Percentiles rank a stretch among this genome's conserved stretches.
Evolutionary conservation across 495 filamentous ascomycete species (phyloP).

Genomic region (Cercophora newfieldiana): DNA sequence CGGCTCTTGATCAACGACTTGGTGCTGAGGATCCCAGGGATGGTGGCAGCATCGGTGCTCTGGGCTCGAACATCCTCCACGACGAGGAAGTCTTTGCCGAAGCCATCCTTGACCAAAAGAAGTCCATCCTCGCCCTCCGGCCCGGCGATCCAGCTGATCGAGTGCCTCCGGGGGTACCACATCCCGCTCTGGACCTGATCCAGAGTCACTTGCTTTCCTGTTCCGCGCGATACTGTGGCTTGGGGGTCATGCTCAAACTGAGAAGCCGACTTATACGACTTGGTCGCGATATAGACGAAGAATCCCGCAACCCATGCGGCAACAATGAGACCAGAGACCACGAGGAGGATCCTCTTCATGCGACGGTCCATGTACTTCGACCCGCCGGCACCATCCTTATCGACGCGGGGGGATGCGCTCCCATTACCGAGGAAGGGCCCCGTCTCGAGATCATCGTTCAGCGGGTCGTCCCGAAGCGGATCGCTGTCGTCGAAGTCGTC

Average conservation of each 20-base stretch:
- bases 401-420: slow-evolving; percentile 10
- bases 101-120: slow-evolving; percentile 63
- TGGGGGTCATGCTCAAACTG: slow-evolving; percentile 65
- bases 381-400: slow-evolving; percentile 16
- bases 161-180: slow-evolving; percentile 69
- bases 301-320: slow-evolving; percentile 81
- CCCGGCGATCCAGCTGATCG: slow-evolving; percentile 85
- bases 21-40: slow-evolving; percentile 43
- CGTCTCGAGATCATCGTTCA: slow-evolving; percentile 45
- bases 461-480: slow-evolving; percentile 39
- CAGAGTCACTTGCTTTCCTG: slow-evolving; percentile 76
- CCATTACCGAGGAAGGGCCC: slow-evolving; percentile 44
- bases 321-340: slow-evolving; percentile 64
- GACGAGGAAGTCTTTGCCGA: slow-evolving; percentile 68
- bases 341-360: slow-evolving; percentile 65
- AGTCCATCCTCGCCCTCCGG: slow-evolving; percentile 85
- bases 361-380: slow-evolving; percentile 56
- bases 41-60: slow-evolving; percentile 30
- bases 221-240: slow-evolving; percentile 62
- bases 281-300: slow-evolving; percentile 67
- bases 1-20: slow-evolving; percentile 73
- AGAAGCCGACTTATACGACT: slow-evolving; percentile 63
- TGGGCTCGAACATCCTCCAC: slow-evolving; percentile 79
- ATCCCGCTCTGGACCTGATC: slow-evolving; percentile 72
- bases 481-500: slow-evolving; percentile 52